These are phyloP conservation scores for Penicillium egyptiacum DNA, from an alignment of 495 filamentous ascomycete species.

Conservation along the genomic window DNA sequence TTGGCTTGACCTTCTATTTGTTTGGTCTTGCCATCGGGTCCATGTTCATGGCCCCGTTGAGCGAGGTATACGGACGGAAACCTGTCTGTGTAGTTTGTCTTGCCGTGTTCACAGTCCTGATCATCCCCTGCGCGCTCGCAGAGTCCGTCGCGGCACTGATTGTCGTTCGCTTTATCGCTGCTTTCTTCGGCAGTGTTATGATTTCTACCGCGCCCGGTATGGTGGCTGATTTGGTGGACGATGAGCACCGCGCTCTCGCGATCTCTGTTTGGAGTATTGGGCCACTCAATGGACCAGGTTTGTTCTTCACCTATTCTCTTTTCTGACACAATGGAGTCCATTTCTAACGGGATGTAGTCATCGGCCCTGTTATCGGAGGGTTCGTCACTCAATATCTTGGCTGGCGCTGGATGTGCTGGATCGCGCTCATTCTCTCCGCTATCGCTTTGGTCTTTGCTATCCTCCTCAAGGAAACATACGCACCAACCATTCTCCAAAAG, in stretches of 20 bases:
- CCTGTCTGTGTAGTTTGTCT: conserved; percentile 68
- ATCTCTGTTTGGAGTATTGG: conserved; percentile 77
- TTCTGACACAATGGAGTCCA: too few relatives aligned
- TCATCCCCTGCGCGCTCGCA: conserved; percentile 71
- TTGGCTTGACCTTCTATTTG: conserved; percentile 76
- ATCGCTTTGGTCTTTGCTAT: conserved; percentile 52
- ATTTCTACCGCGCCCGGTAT: conserved; percentile 81
- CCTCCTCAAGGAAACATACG: conserved; percentile 73
- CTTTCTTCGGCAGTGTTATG: conserved; percentile 75
- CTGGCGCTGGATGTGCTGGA: conserved; percentile 85
- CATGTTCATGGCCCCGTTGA: conserved; percentile 71
- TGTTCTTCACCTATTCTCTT: conserved; percentile 3
- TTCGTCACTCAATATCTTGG: conserved; percentile 71
- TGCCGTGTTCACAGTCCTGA: conserved; percentile 60
- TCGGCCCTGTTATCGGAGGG: conserved; percentile 67
- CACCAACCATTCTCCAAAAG: conserved; percentile 66
- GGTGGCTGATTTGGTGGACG: conserved; percentile 72
- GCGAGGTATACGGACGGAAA: conserved; percentile 76
- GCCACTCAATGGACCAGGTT: conserved; percentile 70
- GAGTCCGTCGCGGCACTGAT: conserved; percentile 63
- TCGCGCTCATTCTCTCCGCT: conserved; percentile 67
- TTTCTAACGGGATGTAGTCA: conserved; percentile 16
- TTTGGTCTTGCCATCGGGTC: conserved; percentile 67
- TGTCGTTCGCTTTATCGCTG: conserved; percentile 71
- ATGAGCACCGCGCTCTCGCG: conserved; percentile 67